Evolutionary conservation across 1,284 basidiomycete genomes (phyloP), one percentile per base, ranked within the genome.

Genomic region (Microbotryum saponariae): DNA sequence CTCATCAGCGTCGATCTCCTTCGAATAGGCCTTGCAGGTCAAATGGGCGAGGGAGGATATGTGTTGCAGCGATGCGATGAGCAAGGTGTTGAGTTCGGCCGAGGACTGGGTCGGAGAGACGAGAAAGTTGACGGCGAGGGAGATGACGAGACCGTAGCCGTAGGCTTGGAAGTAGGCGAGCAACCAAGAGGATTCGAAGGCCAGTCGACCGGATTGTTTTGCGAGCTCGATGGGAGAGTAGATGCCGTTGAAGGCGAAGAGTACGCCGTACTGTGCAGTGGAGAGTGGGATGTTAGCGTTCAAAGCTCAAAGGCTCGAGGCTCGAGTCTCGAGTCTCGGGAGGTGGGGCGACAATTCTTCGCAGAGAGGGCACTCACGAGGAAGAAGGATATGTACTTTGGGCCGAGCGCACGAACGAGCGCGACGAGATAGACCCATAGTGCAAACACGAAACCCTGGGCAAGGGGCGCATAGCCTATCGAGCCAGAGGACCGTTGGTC

Each of bases 381-480:
- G 33, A 60, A 65, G 53, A 62, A 65, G 16, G 61, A 54, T 23
- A 62, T 65, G 54, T 63, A 63, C 23, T 60, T 63, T n/a, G 58
- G 29, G n/a, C 62, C 62, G 27, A 44, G 51, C 55, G 44, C 64
- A 4, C 65, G 65, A 3, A 67, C 60, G 44, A 64, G 54, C 2
- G 65, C 62, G 21, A 58, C 51, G 21, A 57, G 45, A 49, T 64
- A 67, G 21, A 62, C 60, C 45, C 46, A 67, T 7, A 56, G n/a
- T n/a, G 62, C 62, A 12, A 64, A 67, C n/a, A 67, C 46, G 51
- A 67, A 67, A 42, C 65, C 65, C 47, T 67, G 65, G 2, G 51
- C 63, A 2, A 62, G 60, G 8, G 65, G 63, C 1, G 65, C 52
- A n/a, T 51, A 20, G 37, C 51, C 65, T 66, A 47, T 27, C 44